Evolutionary conservation across 139 green algal species (phyloP).

Genomic region (Chlamydomonas sphaeroides): DNA sequence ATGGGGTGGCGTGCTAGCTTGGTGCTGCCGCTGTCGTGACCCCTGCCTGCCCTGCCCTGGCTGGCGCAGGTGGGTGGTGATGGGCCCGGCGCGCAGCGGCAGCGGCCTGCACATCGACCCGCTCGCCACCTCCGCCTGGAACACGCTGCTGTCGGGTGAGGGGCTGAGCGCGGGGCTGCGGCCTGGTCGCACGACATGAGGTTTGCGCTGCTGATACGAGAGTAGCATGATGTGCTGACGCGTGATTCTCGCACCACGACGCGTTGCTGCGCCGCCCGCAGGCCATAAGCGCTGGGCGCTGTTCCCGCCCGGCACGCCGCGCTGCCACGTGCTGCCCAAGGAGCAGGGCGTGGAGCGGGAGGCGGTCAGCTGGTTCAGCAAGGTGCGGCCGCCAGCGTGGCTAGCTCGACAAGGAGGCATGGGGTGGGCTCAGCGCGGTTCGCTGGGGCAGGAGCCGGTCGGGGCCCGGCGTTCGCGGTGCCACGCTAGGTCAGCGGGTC

Average conservation of each 20-base stretch:
- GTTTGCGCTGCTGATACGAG: too few species aligned
- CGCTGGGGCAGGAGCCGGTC: too few species aligned
- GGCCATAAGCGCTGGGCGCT: slow-evolving; percentile 86
- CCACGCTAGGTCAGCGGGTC: too few species aligned
- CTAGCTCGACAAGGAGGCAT: too few species aligned
- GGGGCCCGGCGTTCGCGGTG: too few species aligned
- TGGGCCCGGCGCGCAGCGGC: slow-evolving; percentile 75
- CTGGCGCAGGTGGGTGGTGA: slow-evolving; percentile 81
- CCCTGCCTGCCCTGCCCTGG: too few species aligned
- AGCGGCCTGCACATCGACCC: slow-evolving; percentile 86
- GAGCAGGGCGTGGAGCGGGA: slow-evolving; percentile 82
- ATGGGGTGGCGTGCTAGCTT: too few species aligned
- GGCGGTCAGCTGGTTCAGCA: slow-evolving; percentile 80
- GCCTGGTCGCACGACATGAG: background rate
- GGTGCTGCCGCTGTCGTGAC: too few species aligned
- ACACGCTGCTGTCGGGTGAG: slow-evolving; percentile 62
- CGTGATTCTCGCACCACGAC: too few species aligned
- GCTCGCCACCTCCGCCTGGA: slow-evolving; percentile 88
- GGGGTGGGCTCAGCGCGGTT: too few species aligned
- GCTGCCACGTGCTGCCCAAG: slow-evolving; percentile 65
- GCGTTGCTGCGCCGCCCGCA: too few species aligned
- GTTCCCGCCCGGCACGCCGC: slow-evolving; percentile 62
- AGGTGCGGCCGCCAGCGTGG: slow-evolving; percentile 3
- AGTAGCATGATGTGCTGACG: too few species aligned
- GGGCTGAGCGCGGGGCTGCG: background rate